Evolutionary conservation across 805 yeast genomes (phyloP).

Genomic region (Sugiyamaella marilandica): DNA sequence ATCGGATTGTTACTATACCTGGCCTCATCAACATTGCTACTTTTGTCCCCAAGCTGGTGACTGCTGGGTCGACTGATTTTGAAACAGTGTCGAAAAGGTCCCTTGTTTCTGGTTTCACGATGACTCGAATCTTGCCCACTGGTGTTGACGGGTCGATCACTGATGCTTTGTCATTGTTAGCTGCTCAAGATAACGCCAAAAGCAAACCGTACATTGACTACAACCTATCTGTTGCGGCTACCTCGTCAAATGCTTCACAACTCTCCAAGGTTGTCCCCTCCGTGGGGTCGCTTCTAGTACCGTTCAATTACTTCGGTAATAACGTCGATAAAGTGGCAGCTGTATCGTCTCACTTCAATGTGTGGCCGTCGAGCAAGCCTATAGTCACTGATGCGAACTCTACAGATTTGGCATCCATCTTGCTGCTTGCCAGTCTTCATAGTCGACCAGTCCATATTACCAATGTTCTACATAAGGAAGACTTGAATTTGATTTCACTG

Average conservation of each 20-base stretch:
- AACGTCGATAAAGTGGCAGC: constrained; percentile 60
- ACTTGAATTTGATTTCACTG: constrained; percentile 75
- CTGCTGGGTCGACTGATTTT: constrained; percentile 41
- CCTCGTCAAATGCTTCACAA: constrained; percentile 58
- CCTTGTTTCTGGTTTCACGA: constrained; percentile 83
- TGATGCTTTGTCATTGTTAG: constrained; percentile 60
- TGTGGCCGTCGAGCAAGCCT: constrained; percentile 82
- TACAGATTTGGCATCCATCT: constrained; percentile 86
- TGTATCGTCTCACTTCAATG: constrained; percentile 70
- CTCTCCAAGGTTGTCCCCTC: constrained; percentile 56
- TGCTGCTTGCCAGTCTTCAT: constrained; percentile 84
- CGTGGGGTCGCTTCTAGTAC: constrained; percentile 78
- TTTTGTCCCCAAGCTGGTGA: constrained; percentile 64
- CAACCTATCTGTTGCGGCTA: constrained; percentile 78
- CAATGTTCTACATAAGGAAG: constrained; percentile 75
- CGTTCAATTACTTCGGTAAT: constrained; percentile 66
- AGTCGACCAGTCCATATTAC: constrained; percentile 82
- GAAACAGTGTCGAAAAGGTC: constrained; percentile 66
- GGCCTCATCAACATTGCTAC: constrained; percentile 82
- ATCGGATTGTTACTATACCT: constrained; percentile 73
- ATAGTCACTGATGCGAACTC: constrained; percentile 89
- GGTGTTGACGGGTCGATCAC: constrained; percentile 58
- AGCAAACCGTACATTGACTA: constrained; percentile 68
- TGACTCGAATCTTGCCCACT: constrained; percentile 73
- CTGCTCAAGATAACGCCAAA: constrained; percentile 54